Evolutionary conservation across 768 basidiomycete species (phyloP).

Genomic region (Pisolithus microcarpus): DNA sequence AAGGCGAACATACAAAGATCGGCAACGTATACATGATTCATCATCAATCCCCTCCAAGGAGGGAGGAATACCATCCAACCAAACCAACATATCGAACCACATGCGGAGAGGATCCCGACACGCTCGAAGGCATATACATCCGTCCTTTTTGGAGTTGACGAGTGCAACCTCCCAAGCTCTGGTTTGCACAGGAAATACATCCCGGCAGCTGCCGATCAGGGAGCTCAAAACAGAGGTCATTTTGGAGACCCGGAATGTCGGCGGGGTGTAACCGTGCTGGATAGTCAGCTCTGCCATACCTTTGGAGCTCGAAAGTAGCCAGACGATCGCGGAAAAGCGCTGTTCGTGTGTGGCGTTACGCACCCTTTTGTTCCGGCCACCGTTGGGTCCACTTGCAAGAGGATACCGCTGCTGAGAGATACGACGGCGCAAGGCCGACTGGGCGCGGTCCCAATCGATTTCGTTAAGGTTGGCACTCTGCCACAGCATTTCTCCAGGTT

Average conservation of each 20-base stretch:
- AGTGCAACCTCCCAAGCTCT: neutral
- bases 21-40: neutral
- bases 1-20: neutral
- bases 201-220: neutral
- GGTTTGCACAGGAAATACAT: neutral
- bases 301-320: neutral
- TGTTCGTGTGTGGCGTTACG: neutral
- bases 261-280: neutral
- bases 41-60: neutral
- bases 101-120: neutral
- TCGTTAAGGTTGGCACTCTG: neutral
- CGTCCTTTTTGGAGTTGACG: neutral
- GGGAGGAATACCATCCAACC: neutral
- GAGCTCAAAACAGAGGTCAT: neutral
- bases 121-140: neutral
- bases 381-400: neutral
- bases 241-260: neutral
- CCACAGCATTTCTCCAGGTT: too few relatives aligned
- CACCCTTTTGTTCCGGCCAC: neutral
- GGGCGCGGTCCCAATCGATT: neutral
- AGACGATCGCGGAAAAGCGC: neutral
- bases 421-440: neutral
- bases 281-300: neutral
- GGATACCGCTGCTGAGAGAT: neutral
- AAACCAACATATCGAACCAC: neutral